Conservation (phyloP, 2,329 filamentous ascomycete species). For the Tolypocladium tropicale region DNA sequence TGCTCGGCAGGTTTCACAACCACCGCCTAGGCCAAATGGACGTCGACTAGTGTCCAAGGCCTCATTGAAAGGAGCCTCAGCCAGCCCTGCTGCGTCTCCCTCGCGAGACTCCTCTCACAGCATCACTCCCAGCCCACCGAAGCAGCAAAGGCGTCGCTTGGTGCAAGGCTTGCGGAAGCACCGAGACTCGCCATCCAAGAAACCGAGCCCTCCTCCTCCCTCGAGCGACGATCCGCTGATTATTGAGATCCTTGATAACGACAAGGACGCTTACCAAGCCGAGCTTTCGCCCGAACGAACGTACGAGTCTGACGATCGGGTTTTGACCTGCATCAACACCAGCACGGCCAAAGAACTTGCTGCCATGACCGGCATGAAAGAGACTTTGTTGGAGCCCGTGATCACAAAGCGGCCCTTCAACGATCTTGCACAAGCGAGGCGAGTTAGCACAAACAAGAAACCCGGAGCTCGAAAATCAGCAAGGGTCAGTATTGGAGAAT, state of each 20-base stretch:
- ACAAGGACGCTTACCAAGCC: constrained; percentile 29
- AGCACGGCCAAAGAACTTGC: constrained; percentile 67
- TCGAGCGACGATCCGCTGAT: constrained; percentile 23
- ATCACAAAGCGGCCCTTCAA: constrained; percentile 66
- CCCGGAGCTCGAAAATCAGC: constrained; percentile 34
- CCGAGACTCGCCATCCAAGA: constrained; percentile 12
- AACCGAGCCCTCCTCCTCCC: constrained; percentile 10
- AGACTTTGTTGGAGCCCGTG: constrained; percentile 58
- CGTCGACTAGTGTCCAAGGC: constrained; percentile 22
- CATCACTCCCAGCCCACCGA: constrained; percentile 17
- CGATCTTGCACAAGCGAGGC: constrained; percentile 53
- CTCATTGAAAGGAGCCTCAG: constrained; percentile 10
- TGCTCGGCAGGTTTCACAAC: not conserved
- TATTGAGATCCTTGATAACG: constrained; percentile 26
- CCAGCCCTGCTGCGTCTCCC: constrained; percentile 4
- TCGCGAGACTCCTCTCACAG: constrained; percentile 10
- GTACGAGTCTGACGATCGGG: constrained; percentile 27
- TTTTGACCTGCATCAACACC: constrained; percentile 75
- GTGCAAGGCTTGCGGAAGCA: constrained; percentile 24
- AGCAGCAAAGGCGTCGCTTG: constrained; percentile 21
- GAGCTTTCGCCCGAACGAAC: constrained; percentile 17
- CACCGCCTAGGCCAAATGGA: constrained; percentile 9
- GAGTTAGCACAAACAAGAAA: constrained; percentile 46
- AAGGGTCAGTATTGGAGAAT: constrained; percentile 39
- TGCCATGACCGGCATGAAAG: constrained; percentile 68